Evolutionary conservation across 306 rosid genomes (phyloP).

Genomic region (Glycine tomentella): DNA sequence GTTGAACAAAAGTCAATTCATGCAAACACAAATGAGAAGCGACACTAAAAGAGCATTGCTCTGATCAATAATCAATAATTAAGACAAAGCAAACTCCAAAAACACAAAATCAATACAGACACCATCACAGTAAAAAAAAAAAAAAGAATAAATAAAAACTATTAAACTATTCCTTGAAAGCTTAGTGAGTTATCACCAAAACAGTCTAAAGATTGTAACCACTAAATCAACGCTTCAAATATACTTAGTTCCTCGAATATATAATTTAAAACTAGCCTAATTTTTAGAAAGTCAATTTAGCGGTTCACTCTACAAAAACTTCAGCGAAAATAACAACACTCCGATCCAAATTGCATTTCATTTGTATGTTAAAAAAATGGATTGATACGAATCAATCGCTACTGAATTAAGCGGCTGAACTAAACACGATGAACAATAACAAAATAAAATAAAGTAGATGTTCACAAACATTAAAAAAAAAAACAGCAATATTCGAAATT

Average conservation of each 20-base stretch:
- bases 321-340: not conserved
- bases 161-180: not conserved
- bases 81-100: slow-evolving; percentile 18
- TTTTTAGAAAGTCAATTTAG: not conserved
- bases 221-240: not conserved
- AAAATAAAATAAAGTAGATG: not conserved
- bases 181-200: not conserved
- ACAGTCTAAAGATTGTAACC: not conserved
- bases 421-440: not conserved
- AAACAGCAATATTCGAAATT: not conserved
- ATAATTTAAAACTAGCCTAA: not conserved
- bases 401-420: slow-evolving; percentile 40
- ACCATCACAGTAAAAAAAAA: slow-evolving; percentile 6
- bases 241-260: not conserved
- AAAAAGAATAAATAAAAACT: not conserved
- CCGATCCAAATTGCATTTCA: slow-evolving; percentile 27
- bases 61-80: slow-evolving; percentile 5
- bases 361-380: not conserved
- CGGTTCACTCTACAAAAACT: not conserved
- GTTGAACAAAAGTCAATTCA: slow-evolving; percentile 34
- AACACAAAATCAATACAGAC: slow-evolving; percentile 18
- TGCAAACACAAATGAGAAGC: slow-evolving; percentile 28
- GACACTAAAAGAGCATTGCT: slow-evolving; percentile 3
- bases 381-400: slow-evolving; percentile 38
- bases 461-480: not conserved